Base-by-base conservation (phyloP, 768 basidiomycete species). In the Cystobasidium ongulense region DNA sequence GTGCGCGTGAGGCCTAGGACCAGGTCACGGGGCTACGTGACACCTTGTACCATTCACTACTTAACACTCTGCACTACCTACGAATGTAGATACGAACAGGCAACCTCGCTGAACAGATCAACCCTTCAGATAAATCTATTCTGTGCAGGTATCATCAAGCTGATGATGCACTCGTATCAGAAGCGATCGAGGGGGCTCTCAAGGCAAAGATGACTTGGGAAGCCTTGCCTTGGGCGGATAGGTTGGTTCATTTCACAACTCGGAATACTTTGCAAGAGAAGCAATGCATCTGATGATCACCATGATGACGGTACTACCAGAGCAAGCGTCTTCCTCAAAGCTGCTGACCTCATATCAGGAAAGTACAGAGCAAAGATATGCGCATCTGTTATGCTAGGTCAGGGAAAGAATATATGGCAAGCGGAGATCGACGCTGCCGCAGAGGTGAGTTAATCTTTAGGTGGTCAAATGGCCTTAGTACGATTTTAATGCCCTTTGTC, bases 371-470 rank as follows among this genome's bases (percentile, higher is more conserved):
- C 94, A 84, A 89, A 89, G 83, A 84, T 99, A 59, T 85, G 97
- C 83, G 96, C 96, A 50, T 93, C 95, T 46, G 98, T 95, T 53
- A 96, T 99, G 82, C 85, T 99, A 59, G 96, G 96, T 18, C 96
- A 99, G 83, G 96, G 96, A 50, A 99, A 99, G 87, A 99, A 97
- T 80, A 89, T 86, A 18, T 99, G 96, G 96, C 96, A 99, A 83
- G 96, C 96, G 18, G 96, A 99, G 85, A 98, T 99, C 76, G 96
- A 99, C 81, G 92, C 96, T 68, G 96, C 93, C 21, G 95, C 96
- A 2, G 96, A 99, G 88, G 92, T 91, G 72, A 52, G 86, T 81
- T 13, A n/a, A 27, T 36, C 27, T 21, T 27, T 17, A 10, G 25
- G 33, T 67, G 5, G 65, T 11, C 18, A 25, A 5, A 36, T 27